Evolutionary conservation across 2,329 filamentous ascomycete species (phyloP), one percentile per base, ranked within the genome.

Genomic region (Cytospora piceae): DNA sequence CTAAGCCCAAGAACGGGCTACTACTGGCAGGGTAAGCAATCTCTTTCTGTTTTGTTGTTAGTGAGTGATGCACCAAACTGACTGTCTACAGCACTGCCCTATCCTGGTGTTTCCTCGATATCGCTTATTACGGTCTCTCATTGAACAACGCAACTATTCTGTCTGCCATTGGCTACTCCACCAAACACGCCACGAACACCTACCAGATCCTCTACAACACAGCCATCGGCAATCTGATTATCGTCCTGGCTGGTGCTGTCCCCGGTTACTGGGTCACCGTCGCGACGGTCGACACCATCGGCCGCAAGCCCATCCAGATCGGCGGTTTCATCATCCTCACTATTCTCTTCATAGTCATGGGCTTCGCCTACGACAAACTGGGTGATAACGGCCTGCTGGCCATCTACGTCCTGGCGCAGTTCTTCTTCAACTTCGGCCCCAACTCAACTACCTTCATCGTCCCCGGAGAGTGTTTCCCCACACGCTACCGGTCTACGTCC

Each of bases 231-330:
- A 93, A 94, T 79, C 79, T 94, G 71, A 92, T 94, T 70, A 84
- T 94, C 59, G 88, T 93, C 70, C 87, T 90, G 66, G 91, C 91
- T 4, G 91, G 91, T 65, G 89, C 91, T 57, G 90, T 94, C 17
- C 91, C 91, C 0, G 91, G 91, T 17, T 94, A 94, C 81, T 94
- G 91, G 91, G 85, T 92, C 20, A 91, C 90, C 0, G 90, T 93
- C 7, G 87, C 87, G 52, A 76, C 75, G 31, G 72, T 93, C 64
- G 91, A 94, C 77, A 90, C 84, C 1, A 72, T 93, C 17, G 91
- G 91, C 62, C 89, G 91, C 72, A 93, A 92, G 80, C 86, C 90
- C 1, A 92, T 94, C 65, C 92, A 92, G 78, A 77, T 90, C 63
- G 83, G 81, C 67, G 87, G 87, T 31, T 90, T 89, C 75, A 74